These are phyloP conservation scores for Flaveria brownii DNA, from an alignment of 129 eudicot species.

Conservation along the genomic window DNA sequence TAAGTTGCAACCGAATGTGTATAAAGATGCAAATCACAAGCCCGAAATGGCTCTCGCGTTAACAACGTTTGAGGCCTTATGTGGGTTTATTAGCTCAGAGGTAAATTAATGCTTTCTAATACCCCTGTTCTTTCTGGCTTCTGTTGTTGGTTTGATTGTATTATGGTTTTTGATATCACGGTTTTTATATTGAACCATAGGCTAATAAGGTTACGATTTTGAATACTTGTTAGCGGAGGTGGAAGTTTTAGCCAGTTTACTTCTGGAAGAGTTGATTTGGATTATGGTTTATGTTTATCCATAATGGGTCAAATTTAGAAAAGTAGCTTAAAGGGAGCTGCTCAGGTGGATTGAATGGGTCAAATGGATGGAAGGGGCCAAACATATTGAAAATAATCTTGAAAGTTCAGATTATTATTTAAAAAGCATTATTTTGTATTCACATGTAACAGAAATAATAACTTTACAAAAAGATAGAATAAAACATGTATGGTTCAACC, in stretches of 20 bases:
- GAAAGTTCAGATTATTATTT: not conserved
- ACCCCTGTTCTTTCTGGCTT: not conserved
- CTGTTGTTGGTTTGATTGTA: not conserved
- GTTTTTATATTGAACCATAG: no score
- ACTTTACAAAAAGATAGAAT: not conserved
- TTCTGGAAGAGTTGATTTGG: not conserved
- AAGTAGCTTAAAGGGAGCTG: not conserved
- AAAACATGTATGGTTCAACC: conserved; percentile 5
- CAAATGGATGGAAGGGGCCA: conserved; percentile 11
- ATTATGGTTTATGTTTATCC: not conserved
- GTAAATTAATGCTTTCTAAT: conserved; percentile 26
- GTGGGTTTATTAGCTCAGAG: conserved; percentile 79
- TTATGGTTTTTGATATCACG: not conserved
- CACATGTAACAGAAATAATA: not conserved
- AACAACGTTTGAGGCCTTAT: conserved; percentile 86
- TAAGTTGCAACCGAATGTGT: conserved; percentile 55
- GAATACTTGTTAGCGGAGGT: not conserved
- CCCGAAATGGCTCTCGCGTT: conserved; percentile 97
- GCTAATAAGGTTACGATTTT: no score
- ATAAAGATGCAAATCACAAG: conserved; percentile 89
- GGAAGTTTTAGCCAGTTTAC: not conserved
- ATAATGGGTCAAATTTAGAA: not conserved
- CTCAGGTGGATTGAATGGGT: not conserved
- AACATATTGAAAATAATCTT: not conserved
- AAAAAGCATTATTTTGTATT: not conserved